Evolutionary conservation across 2,329 filamentous ascomycete species (phyloP).

Genomic region (Ophiostoma sp.): DNA sequence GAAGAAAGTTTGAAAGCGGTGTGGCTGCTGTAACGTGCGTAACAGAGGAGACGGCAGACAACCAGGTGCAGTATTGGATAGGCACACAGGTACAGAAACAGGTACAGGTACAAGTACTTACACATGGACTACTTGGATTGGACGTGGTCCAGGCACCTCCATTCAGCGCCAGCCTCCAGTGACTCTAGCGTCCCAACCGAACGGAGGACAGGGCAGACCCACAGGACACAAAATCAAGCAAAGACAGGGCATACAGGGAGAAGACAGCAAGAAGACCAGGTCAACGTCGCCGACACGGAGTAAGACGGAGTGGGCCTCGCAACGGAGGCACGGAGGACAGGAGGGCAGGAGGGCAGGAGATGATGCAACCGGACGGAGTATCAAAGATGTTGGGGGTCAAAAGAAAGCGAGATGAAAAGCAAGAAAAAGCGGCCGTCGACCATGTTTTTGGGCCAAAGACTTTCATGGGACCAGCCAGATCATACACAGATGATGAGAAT

Average conservation of each 20-base stretch:
- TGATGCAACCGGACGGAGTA: neutral
- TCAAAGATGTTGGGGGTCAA: neutral
- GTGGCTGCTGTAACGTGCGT: neutral
- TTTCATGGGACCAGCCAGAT: neutral
- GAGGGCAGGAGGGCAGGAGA: neutral
- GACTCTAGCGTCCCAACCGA: neutral
- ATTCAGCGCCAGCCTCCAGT: neutral
- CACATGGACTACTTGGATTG: no score
- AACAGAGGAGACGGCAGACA: neutral
- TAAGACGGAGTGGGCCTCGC: conserved; percentile 4
- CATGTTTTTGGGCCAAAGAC: neutral
- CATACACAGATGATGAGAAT: neutral
- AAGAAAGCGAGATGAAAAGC: neutral
- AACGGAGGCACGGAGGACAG: conserved; percentile 5
- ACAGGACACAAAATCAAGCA: neutral
- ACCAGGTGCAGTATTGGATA: neutral
- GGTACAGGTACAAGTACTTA: neutral
- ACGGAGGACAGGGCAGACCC: neutral
- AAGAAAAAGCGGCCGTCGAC: neutral
- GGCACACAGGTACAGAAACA: neutral
- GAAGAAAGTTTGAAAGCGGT: neutral
- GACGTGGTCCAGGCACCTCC: neutral
- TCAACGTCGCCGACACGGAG: neutral
- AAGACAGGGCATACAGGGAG: neutral
- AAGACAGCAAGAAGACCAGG: neutral